Evolutionary conservation across 805 yeast species (phyloP).

Genomic region (Candida nanaspora): DNA sequence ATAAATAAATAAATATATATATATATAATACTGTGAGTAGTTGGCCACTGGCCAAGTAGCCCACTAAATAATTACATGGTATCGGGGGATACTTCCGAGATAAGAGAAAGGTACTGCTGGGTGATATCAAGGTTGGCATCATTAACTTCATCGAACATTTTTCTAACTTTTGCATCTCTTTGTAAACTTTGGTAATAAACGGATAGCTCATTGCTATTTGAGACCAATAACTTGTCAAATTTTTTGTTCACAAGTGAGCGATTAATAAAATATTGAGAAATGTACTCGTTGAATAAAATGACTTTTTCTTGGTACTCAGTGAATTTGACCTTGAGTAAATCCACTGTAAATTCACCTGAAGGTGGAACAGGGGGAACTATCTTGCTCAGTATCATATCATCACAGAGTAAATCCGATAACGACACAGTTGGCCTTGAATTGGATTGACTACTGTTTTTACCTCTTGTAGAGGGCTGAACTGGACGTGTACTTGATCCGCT

Average conservation of each 20-base stretch:
- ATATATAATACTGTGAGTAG: too few species aligned
- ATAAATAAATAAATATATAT: too few species aligned
- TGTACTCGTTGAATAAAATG: neutral
- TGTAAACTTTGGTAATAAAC: neutral
- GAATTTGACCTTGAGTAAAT: neutral
- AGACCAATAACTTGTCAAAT: neutral
- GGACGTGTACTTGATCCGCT: too few species aligned
- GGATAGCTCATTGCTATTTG: neutral
- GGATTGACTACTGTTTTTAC: neutral
- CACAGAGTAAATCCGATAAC: neutral
- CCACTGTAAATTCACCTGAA: neutral
- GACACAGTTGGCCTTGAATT: neutral
- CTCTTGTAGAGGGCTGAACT: too few species aligned
- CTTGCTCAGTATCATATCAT: neutral
- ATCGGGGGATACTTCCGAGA: too few species aligned
- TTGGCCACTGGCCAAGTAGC: too few species aligned
- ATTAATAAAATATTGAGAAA: neutral
- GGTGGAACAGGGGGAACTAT: neutral
- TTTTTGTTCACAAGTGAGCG: neutral
- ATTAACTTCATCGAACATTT: neutral
- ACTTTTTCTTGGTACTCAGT: neutral
- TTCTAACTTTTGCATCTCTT: neutral
- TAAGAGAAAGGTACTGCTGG: neutral
- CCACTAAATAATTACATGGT: too few species aligned
- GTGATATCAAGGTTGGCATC: neutral